phyloP scores from a whole-genome alignment of 768 basidiomycete species.

The Mycena venus region DNA sequence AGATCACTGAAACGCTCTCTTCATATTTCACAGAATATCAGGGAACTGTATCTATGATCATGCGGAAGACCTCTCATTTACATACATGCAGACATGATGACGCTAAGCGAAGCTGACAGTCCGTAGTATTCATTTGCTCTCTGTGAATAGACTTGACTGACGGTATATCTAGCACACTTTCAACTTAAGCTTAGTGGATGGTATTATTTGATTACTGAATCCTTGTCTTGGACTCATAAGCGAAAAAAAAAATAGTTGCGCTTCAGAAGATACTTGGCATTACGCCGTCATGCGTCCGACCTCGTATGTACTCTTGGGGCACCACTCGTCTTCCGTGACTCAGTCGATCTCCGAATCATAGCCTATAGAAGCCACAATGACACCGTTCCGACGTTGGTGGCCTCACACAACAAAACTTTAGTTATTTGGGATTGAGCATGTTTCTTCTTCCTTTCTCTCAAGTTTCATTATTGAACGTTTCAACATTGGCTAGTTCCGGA shows the following conservation, averaged over 20 bases:
- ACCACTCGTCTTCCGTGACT: too few species aligned
- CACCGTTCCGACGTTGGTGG: conserved; percentile 41
- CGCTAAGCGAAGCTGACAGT: too few species aligned
- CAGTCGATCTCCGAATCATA: too few species aligned
- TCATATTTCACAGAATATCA: conserved; percentile 14
- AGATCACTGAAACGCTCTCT: neutral
- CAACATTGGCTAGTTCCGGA: too few species aligned
- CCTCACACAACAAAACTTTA: conserved; percentile 38
- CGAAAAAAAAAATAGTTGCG: neutral
- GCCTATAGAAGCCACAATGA: conserved; percentile 56
- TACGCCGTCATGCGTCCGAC: conserved; percentile 49
- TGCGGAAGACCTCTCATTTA: conserved; percentile 42
- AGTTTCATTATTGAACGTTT: too few species aligned
- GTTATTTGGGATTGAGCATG: conserved; percentile 52
- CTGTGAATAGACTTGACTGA: neutral
- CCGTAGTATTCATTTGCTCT: neutral
- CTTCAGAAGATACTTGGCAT: neutral
- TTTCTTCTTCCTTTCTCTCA: too few species aligned
- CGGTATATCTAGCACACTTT: neutral
- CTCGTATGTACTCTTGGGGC: conserved; percentile 44
- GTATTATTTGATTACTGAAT: too few species aligned
- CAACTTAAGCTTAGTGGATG: neutral
- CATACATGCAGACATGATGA: too few species aligned
- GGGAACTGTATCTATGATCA: conserved; percentile 49
- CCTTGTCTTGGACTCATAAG: too few species aligned